These are phyloP conservation scores for Carallia brachiata DNA, from an alignment of 345 rosid genomes.

Conservation along the genomic window DNA sequence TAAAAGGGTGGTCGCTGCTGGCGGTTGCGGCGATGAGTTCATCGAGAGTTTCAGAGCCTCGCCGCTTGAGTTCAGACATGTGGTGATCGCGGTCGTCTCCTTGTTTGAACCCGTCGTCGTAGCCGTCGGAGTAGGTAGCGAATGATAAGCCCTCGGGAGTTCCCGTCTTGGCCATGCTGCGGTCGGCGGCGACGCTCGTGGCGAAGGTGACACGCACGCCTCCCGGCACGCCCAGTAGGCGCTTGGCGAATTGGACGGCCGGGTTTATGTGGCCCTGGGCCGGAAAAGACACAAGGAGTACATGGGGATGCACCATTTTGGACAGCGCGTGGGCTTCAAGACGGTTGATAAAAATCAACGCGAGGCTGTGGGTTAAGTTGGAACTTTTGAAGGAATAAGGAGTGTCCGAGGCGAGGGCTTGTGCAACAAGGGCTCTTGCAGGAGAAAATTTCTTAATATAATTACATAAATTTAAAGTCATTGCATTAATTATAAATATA, in stretches of 20 bases:
- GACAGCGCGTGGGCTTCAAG: background rate
- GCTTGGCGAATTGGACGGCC: constrained; percentile 50
- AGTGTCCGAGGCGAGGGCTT: too few relatives aligned
- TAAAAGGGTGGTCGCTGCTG: constrained; percentile 25
- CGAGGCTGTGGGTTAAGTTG: too few relatives aligned
- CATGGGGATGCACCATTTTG: constrained; percentile 33
- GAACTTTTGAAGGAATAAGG: too few relatives aligned
- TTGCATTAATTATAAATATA: too few relatives aligned
- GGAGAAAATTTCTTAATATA: too few relatives aligned
- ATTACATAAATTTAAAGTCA: too few relatives aligned
- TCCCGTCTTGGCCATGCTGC: constrained; percentile 37
- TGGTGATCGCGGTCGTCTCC: constrained; percentile 21
- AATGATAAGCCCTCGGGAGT: constrained; percentile 37
- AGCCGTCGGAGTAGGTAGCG: constrained; percentile 57
- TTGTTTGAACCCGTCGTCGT: constrained; percentile 46
- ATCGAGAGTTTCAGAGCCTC: constrained; percentile 36
- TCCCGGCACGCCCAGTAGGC: constrained; percentile 29
- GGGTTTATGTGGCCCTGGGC: constrained; percentile 80
- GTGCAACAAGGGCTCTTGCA: too few relatives aligned
- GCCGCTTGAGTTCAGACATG: constrained; percentile 39
- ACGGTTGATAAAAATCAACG: too few relatives aligned
- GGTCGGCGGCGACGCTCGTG: constrained; percentile 37
- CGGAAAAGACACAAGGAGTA: constrained; percentile 49
- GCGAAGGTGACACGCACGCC: constrained; percentile 55
- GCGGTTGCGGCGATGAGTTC: constrained; percentile 29